Evolutionary conservation across 176 grass and related monocot species (phyloP), one percentile per base, ranked within the genome.

Genomic region (Oryza punctata): DNA sequence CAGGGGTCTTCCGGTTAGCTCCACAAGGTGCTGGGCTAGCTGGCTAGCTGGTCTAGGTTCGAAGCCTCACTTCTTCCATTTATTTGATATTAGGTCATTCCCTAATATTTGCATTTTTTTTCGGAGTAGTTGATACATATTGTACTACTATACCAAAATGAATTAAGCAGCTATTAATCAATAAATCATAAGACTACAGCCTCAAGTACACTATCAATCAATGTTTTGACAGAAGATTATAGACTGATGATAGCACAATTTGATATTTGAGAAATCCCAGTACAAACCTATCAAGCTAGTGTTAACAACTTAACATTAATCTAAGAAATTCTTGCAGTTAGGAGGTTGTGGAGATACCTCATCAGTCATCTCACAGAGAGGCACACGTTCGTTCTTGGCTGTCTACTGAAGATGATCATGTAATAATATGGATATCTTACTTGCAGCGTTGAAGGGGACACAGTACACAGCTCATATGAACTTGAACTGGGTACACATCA

Each of bases 401-500:
- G 23, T 47, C 81, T 65, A 35, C 52, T 63, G 33, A 9, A 75
- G 46, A 74, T 89, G 76, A 75, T 65, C 70, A 67, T 35, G 80
- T 73, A 75, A 21, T 29, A 86, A 47, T 43, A 24, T 70, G 29
- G 57, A 70, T 63, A 70, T 85, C 41, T 26, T 13, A 73, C 65
- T 10, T 63, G 54, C 77, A 67, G 21, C n/a, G 47, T 49, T 77
- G n/a, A 24, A 69, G 63, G 15, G 68, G 41, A 50, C 6, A 49
- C 46, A 35, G 13, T 30, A 66, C 64, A 85, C 88, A 90, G 59
- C 83, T 86, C 83, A 86, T 46, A 65, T 82, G 73, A 73, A 72
- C 67, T 82, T 78, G 83, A 73, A 69, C 10, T 65, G 63, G 64
- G 50, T 63, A 75, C 70, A 37, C 64, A 76, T 38, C 47, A 75